A percentile compares a stretch with the other conserved stretches of the same genome.
Conservation (phyloP, 805 yeast genomes). For the Maudiozyma bulderi region DNA sequence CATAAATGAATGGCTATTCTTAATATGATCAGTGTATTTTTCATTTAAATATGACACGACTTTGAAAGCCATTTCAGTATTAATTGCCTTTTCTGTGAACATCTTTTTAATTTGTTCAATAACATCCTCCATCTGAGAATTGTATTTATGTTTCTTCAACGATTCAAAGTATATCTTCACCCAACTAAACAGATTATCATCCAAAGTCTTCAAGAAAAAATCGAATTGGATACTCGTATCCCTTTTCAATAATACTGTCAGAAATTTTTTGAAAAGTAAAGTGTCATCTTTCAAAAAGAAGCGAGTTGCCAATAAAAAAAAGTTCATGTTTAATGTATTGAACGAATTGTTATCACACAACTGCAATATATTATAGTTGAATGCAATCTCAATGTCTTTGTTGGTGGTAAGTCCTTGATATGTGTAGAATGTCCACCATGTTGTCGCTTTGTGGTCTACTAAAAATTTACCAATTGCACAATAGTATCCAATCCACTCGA, state of each 20-base stretch:
- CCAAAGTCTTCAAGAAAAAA: background rate
- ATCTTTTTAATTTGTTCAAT: constrained; percentile 8
- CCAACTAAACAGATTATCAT: constrained; percentile 3
- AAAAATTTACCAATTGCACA: constrained; percentile 19
- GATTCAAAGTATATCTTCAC: constrained; percentile 10
- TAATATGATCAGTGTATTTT: constrained; percentile 15
- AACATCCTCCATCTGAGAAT: constrained; percentile 7
- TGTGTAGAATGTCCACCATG: constrained; percentile 27
- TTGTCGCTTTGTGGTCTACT: constrained; percentile 11
- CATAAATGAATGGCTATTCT: constrained; percentile 15
- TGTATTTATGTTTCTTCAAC: constrained; percentile 9
- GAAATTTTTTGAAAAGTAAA: constrained; percentile 7
- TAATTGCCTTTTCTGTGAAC: constrained; percentile 4
- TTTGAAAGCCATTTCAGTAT: background rate
- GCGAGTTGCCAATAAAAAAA: constrained; percentile 12
- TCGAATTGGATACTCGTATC: constrained; percentile 7
- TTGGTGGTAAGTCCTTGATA: constrained; percentile 16
- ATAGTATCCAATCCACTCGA: constrained; percentile 17
- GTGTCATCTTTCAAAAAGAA: constrained; percentile 7
- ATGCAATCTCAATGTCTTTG: constrained; percentile 8
- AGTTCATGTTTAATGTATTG: constrained; percentile 11
- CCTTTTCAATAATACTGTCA: constrained; percentile 12
- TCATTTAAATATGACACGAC: constrained; percentile 14
- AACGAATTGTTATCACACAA: constrained; percentile 19
- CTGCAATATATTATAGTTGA: constrained; percentile 12